These are phyloP conservation scores for Sindora glabra DNA, from an alignment of 306 rosid species.

Conservation along the genomic window DNA sequence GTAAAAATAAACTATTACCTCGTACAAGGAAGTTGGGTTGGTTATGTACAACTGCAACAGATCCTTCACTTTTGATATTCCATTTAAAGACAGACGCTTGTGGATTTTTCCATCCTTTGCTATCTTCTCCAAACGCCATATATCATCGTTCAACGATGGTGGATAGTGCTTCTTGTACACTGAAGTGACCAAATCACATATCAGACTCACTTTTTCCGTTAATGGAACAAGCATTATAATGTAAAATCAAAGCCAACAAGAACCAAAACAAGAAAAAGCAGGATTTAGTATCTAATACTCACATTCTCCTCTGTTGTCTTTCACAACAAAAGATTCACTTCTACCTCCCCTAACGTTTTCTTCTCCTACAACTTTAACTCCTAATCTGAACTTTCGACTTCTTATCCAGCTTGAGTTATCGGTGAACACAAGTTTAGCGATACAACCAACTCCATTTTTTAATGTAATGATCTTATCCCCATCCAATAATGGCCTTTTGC, in stretches of 20 bases:
- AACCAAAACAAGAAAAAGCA: not conserved
- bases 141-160: conserved; percentile 40
- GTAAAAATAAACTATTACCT: conserved; percentile 19
- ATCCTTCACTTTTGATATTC: conserved; percentile 37
- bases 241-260: not conserved
- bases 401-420: conserved; percentile 71
- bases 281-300: conserved; percentile 14
- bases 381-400: conserved; percentile 45
- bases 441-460: conserved; percentile 30
- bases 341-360: conserved; percentile 40
- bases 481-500: conserved; percentile 38
- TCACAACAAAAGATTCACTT: conserved; percentile 50
- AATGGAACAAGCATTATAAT: not conserved
- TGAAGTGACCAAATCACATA: conserved; percentile 19
- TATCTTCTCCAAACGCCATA: conserved; percentile 62
- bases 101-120: conserved; percentile 33
- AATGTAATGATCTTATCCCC: conserved; percentile 37
- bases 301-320: conserved; percentile 63
- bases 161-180: conserved; percentile 53
- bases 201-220: conserved; percentile 6
- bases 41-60: conserved; percentile 24
- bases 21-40: conserved; percentile 16
- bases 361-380: conserved; percentile 30
- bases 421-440: conserved; percentile 18
- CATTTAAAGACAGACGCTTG: conserved; percentile 1